phyloP scores from a whole-genome alignment of 768 basidiomycete species.

The Xanthoconium stramineum region DNA sequence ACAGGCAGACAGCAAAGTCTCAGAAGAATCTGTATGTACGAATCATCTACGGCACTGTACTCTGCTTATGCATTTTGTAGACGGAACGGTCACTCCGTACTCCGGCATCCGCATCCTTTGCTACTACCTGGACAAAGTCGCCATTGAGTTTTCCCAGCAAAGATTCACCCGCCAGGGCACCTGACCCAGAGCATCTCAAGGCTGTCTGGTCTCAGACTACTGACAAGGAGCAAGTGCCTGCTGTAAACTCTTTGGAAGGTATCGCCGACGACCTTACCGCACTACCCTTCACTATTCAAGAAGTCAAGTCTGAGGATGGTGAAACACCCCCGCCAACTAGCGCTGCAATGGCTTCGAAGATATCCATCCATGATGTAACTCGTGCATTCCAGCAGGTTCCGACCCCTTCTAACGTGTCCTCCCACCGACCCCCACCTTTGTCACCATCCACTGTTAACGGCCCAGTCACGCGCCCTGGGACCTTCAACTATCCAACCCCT shows the following conservation, averaged over 20 bases:
- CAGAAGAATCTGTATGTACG: slow-evolving; percentile 53
- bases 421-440: slow-evolving; percentile 45
- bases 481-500: slow-evolving; percentile 34
- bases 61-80: slow-evolving; percentile 27
- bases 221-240: slow-evolving; percentile 61
- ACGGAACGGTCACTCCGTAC: slow-evolving; percentile 46
- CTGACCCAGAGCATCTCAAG: slow-evolving; percentile 83
- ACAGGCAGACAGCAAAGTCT: slow-evolving; percentile 45
- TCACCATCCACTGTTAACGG: slow-evolving; percentile 47
- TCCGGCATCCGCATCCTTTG: slow-evolving; percentile 39
- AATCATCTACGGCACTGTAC: not conserved
- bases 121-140: slow-evolving; percentile 51
- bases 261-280: slow-evolving; percentile 81
- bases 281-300: slow-evolving; percentile 77
- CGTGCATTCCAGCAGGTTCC: slow-evolving; percentile 88
- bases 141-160: slow-evolving; percentile 54
- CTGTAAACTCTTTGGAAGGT: slow-evolving; percentile 78
- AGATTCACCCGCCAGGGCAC: slow-evolving; percentile 64
- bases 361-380: slow-evolving; percentile 80
- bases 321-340: slow-evolving; percentile 71
- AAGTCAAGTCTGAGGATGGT: slow-evolving; percentile 84
- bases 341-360: slow-evolving; percentile 57
- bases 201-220: slow-evolving; percentile 81
- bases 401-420: slow-evolving; percentile 46
- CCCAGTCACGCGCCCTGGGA: slow-evolving; percentile 25